Evolutionary conservation across 2,329 filamentous ascomycete genomes (phyloP).

Genomic region (Cladosporium sp.): DNA sequence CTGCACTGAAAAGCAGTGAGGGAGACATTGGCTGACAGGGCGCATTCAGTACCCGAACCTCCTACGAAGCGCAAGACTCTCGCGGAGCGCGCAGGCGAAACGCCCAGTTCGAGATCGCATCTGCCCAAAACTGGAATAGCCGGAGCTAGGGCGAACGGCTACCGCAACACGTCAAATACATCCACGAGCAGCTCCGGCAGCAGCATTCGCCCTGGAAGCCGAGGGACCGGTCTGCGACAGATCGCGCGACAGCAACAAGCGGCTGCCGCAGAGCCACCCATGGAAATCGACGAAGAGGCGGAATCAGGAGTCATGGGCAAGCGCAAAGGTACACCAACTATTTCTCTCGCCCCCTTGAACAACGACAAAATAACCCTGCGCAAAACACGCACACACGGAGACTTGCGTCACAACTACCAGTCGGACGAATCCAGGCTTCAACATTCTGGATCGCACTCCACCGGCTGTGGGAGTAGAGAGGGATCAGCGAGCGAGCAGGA

Average conservation of each 20-base stretch:
- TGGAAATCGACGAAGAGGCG: slow-evolving; percentile 34
- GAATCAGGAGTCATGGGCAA: slow-evolving; percentile 28
- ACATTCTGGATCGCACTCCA: slow-evolving; percentile 11
- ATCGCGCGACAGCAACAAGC: slow-evolving; percentile 9
- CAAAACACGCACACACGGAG: slow-evolving; percentile 29
- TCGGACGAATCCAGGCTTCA: slow-evolving; percentile 11
- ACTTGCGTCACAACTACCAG: slow-evolving; percentile 21
- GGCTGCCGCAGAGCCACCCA: slow-evolving; percentile 13
- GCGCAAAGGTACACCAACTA: slow-evolving; percentile 41
- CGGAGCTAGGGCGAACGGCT: slow-evolving; percentile 33
- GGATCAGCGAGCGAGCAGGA: neutral
- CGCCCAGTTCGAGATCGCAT: slow-evolving; percentile 29
- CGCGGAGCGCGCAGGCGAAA: slow-evolving; percentile 42
- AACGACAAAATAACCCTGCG: slow-evolving; percentile 20
- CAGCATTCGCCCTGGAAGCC: slow-evolving; percentile 40
- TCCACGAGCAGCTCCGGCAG: slow-evolving; percentile 38
- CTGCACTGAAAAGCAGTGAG: neutral
- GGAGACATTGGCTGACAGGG: slow-evolving; percentile 15
- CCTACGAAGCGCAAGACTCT: slow-evolving; percentile 48
- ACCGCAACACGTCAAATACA: slow-evolving; percentile 36
- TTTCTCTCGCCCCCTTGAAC: slow-evolving; percentile 30
- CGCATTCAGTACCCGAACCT: slow-evolving; percentile 38
- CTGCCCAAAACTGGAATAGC: slow-evolving; percentile 23
- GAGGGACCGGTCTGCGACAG: slow-evolving; percentile 34
- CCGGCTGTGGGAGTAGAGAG: slow-evolving; percentile 10